phyloP scores from a whole-genome alignment of 306 rosid species.

The Gillenia trifoliata region DNA sequence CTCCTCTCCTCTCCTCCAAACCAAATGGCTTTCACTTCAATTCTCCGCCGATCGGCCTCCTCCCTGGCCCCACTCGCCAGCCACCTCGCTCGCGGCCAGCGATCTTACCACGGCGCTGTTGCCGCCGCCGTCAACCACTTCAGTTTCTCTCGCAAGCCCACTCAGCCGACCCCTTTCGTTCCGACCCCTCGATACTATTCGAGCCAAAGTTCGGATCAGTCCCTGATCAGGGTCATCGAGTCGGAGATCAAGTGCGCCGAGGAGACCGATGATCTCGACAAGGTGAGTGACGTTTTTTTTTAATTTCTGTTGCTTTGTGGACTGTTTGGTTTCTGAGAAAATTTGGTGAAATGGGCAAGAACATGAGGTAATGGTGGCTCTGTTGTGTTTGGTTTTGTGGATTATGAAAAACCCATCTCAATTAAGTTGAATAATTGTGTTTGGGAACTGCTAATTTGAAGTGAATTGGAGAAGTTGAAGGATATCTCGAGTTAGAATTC shows the following conservation, averaged over 20 bases:
- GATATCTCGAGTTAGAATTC: not conserved
- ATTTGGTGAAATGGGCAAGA: not conserved
- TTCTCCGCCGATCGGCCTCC: conserved; percentile 61
- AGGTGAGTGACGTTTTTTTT: conserved; percentile 43
- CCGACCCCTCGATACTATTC: conserved; percentile 48
- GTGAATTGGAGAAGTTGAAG: not conserved
- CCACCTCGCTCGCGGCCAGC: conserved; percentile 33
- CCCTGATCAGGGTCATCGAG: conserved; percentile 53
- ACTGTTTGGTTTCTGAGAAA: conserved; percentile 1
- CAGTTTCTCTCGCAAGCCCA: conserved; percentile 1
- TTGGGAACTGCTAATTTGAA: not conserved
- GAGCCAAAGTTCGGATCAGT: conserved; percentile 46
- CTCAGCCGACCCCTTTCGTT: conserved; percentile 1
- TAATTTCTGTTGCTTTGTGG: not conserved
- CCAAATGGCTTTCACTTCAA: conserved; percentile 61
- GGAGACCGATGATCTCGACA: conserved; percentile 49
- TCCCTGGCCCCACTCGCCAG: conserved; percentile 42
- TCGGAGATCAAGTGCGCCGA: conserved; percentile 59
- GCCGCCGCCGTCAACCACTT: conserved; percentile 34
- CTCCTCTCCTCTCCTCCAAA: not conserved
- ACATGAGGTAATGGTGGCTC: not conserved
- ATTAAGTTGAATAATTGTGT: not conserved
- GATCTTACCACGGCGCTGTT: conserved; percentile 25
- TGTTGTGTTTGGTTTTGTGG: not conserved
- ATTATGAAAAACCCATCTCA: not conserved